phyloP scores from a whole-genome alignment of 768 basidiomycete genomes.

The Arthromyces matolae region DNA sequence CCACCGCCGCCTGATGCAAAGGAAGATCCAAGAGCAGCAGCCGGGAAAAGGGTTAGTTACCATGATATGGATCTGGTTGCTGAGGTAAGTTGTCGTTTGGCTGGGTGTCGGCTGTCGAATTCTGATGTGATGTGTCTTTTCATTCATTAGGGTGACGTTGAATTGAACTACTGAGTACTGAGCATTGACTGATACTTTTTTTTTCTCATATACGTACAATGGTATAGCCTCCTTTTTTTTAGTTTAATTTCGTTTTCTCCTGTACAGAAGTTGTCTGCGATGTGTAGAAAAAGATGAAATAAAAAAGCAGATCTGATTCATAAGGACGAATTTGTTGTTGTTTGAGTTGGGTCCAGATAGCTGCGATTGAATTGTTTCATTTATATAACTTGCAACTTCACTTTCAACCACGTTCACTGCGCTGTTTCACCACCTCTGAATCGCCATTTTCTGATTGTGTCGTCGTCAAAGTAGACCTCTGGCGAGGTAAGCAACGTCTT shows the following conservation, averaged over 20 bases:
- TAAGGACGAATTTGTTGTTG: constrained; percentile 29
- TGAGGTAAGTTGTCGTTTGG: constrained; percentile 41
- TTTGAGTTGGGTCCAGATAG: constrained; percentile 29
- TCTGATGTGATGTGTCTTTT: constrained; percentile 11
- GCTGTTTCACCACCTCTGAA: constrained; percentile 11
- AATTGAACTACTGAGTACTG: constrained; percentile 44
- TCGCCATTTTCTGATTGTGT: no score
- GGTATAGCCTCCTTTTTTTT: no score
- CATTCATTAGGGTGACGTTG: constrained; percentile 51
- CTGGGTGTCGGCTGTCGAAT: constrained; percentile 1
- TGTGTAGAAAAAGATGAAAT: no score
- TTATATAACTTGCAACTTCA: background rate
- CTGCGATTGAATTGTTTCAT: background rate
- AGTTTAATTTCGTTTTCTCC: constrained; percentile 1
- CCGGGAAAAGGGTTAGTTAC: constrained; percentile 87
- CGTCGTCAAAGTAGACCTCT: constrained; percentile 1
- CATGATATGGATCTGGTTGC: constrained; percentile 94
- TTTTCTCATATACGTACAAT: constrained; percentile 2
- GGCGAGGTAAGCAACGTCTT: constrained; percentile 4
- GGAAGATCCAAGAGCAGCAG: constrained; percentile 89
- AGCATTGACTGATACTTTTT: background rate
- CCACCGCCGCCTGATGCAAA: constrained; percentile 86
- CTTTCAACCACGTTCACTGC: constrained; percentile 6
- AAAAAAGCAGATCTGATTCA: no score
- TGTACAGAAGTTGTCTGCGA: no score